These are phyloP conservation scores for Parafenestella ontariensis DNA, from an alignment of 2,329 filamentous ascomycete species.

Conservation along the genomic window DNA sequence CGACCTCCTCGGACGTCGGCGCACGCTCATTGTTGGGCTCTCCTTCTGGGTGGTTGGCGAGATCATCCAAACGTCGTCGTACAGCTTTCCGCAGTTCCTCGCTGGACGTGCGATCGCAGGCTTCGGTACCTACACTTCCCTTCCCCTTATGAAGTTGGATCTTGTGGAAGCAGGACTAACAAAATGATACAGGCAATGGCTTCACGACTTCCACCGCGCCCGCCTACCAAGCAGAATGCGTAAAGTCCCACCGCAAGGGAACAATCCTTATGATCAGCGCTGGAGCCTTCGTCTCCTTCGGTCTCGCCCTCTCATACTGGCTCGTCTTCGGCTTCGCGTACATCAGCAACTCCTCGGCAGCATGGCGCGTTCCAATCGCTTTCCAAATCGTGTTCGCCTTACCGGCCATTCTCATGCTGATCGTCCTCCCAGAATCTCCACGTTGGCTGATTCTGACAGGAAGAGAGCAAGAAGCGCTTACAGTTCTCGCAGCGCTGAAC, in stretches of 20 bases:
- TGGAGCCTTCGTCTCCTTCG: conserved; percentile 58
- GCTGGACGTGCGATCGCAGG: conserved; percentile 59
- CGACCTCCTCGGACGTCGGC: conserved; percentile 58
- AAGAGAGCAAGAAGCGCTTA: conserved; percentile 54
- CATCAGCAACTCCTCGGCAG: conserved; percentile 37
- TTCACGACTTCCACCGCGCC: conserved; percentile 61
- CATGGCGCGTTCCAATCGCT: conserved; percentile 64
- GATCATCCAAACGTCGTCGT: conserved; percentile 57
- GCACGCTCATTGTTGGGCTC: conserved; percentile 58
- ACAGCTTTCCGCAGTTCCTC: conserved; percentile 58
- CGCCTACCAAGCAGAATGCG: conserved; percentile 61
- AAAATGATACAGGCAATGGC: conserved; percentile 53
- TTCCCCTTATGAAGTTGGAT: not conserved
- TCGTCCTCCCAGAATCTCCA: conserved; percentile 63
- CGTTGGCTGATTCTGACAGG: conserved; percentile 66
- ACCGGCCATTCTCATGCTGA: conserved; percentile 60
- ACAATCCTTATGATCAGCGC: conserved; percentile 58
- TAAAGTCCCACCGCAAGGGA: conserved; percentile 52
- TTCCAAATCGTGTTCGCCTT: conserved; percentile 65
- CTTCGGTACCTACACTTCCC: conserved; percentile 51
- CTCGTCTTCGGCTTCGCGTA: conserved; percentile 61
- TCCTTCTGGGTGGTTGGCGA: conserved; percentile 59
- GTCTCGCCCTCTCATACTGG: conserved; percentile 61
- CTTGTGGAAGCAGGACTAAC: not conserved
- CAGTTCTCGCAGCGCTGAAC: conserved; percentile 41